Evolutionary conservation across 2,329 filamentous ascomycete genomes (phyloP).

Genomic region (Diaporthe citri): DNA sequence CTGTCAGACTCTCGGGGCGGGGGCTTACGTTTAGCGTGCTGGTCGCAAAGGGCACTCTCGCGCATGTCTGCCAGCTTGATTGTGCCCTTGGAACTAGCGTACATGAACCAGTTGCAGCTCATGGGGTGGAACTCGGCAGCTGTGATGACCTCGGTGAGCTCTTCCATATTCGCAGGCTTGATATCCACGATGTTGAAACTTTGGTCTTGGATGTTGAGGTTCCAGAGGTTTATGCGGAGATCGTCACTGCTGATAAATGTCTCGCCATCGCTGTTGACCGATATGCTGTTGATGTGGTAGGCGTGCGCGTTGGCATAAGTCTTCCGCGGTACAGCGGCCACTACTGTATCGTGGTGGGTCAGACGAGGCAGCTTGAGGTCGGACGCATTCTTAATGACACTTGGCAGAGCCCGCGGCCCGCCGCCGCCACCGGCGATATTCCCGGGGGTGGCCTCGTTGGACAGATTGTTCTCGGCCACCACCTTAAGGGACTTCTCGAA

Average conservation of each 20-base stretch:
- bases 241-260: conserved; percentile 99
- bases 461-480: conserved; percentile 98
- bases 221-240: conserved; percentile 97
- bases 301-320: conserved; percentile 99
- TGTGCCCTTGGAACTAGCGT: conserved; percentile 97
- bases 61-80: conserved; percentile 99
- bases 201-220: conserved; percentile 98
- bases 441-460: conserved; percentile 88
- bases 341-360: conserved; percentile 98
- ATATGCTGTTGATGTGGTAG: conserved; percentile 99
- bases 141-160: conserved; percentile 98
- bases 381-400: conserved; percentile 82
- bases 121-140: conserved; percentile 96
- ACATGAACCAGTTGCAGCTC: conserved; percentile 99
- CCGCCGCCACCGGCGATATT: conserved; percentile 81
- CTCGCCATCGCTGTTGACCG: conserved; percentile 99
- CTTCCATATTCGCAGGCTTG: conserved; percentile 99
- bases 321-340: conserved; percentile 93
- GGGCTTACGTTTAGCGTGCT: conserved; percentile 89
- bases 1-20: conserved; percentile 37
- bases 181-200: conserved; percentile 99
- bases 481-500: conserved; percentile 99
- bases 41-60: conserved; percentile 94
- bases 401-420: conserved; percentile 78
- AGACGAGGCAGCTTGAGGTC: conserved; percentile 94